Evolutionary conservation across 352 stramenopile species (phyloP).

Genomic region (Phytophthora idaei): DNA sequence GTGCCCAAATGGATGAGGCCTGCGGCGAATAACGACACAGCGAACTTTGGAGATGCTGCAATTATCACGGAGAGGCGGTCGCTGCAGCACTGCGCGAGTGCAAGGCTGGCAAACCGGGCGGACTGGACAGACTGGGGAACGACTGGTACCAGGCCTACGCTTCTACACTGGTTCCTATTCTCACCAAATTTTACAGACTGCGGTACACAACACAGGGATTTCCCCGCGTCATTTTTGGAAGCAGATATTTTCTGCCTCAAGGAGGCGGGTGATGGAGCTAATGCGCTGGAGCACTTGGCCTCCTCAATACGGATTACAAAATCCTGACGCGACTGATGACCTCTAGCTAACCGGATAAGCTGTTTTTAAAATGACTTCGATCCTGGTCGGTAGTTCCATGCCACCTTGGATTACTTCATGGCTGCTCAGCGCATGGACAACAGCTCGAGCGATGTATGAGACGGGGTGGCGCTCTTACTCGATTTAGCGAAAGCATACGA

Average conservation of each 20-base stretch:
- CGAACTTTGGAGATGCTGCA: too few relatives aligned
- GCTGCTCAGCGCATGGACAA: background rate
- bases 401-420: background rate
- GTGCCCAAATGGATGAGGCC: background rate
- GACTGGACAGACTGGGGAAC: conserved; percentile 1
- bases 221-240: conserved; percentile 1
- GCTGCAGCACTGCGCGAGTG: background rate
- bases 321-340: background rate
- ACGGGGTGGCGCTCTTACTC: background rate
- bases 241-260: conserved; percentile 10
- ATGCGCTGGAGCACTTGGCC: conserved; percentile 6
- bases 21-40: background rate
- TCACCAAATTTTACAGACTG: background rate
- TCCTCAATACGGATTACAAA: conserved; percentile 20
- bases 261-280: background rate
- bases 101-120: background rate
- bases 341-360: background rate
- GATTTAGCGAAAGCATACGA: conserved; percentile 7
- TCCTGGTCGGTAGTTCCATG: background rate
- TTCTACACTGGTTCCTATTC: background rate
- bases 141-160: conserved; percentile 8
- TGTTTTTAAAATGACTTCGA: conserved; percentile 6
- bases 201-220: background rate
- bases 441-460: background rate
- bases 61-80: background rate